Percentiles rank a stretch among this genome's conserved stretches.
Conservation (phyloP, 2,329 filamentous ascomycete species). For the Pseudogymnoascus sp. region DNA sequence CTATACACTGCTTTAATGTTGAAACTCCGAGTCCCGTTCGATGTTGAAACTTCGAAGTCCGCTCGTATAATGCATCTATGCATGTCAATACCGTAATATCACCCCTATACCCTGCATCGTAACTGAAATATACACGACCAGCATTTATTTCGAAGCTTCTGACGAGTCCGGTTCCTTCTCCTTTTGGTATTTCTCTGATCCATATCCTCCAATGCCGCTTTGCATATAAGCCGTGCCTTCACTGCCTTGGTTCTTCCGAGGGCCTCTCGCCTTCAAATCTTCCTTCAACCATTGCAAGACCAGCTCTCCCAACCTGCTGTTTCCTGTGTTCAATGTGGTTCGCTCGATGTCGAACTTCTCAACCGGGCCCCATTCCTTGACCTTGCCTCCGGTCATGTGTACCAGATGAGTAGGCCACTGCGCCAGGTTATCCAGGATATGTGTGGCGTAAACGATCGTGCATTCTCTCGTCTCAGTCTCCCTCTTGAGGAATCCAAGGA, state of each 20-base stretch:
- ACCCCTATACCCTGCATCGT: constrained; percentile 14
- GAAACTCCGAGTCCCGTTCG: not conserved
- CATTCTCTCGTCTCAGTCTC: constrained; percentile 79
- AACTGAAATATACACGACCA: not conserved
- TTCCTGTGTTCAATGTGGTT: constrained; percentile 45
- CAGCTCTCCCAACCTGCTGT: constrained; percentile 78
- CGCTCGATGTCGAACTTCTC: constrained; percentile 54
- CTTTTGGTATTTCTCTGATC: constrained; percentile 41
- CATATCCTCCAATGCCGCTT: constrained; percentile 58
- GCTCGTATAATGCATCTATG: constrained; percentile 7
- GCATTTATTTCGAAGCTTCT: not conserved
- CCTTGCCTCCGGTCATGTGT: constrained; percentile 84
- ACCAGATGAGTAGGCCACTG: constrained; percentile 93
- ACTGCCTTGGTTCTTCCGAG: constrained; percentile 40
- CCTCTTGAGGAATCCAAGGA: constrained; percentile 74
- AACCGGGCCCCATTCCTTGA: constrained; percentile 78
- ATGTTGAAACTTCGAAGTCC: constrained; percentile 11
- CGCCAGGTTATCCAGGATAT: constrained; percentile 91
- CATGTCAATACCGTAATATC: not conserved
- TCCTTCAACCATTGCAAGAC: constrained; percentile 81
- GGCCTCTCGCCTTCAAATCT: constrained; percentile 72
- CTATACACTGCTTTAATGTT: constrained; percentile 8
- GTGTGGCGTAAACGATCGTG: constrained; percentile 94
- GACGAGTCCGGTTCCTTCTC: not conserved
- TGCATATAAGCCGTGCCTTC: constrained; percentile 44